These are phyloP conservation scores for Pseudogymnoascus sp. DNA, from an alignment of 2,329 filamentous ascomycete species.

Conservation along the genomic window DNA sequence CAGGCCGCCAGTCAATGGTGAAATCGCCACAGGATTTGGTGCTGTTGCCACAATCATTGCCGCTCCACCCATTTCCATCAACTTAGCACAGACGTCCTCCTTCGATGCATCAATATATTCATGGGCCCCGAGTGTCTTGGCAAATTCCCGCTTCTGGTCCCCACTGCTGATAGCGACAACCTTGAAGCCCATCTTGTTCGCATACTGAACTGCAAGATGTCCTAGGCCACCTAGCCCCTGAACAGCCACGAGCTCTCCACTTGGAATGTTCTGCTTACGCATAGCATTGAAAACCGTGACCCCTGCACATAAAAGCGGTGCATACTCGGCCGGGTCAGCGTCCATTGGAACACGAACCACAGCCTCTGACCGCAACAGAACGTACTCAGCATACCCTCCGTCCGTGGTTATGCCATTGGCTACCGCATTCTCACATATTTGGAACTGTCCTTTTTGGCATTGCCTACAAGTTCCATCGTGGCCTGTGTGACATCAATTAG, in stretches of 20 bases:
- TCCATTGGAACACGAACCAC: conserved; percentile 47
- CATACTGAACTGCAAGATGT: conserved; percentile 71
- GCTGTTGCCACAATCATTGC: too few species aligned
- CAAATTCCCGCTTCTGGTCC: too few species aligned
- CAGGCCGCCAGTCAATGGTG: too few species aligned
- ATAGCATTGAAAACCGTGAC: conserved; percentile 58
- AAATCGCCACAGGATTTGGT: too few species aligned
- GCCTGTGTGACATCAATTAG: too few species aligned
- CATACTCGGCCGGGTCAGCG: conserved; percentile 45
- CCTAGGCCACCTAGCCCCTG: conserved; percentile 72
- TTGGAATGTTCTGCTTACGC: conserved; percentile 45
- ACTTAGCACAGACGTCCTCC: too few species aligned
- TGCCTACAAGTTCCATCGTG: too few species aligned
- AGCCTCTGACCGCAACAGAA: conserved; percentile 52
- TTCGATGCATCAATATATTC: too few species aligned
- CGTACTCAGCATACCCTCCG: conserved; percentile 64
- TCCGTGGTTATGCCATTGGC: conserved; percentile 28
- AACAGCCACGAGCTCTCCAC: conserved; percentile 46
- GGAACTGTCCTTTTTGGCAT: too few species aligned
- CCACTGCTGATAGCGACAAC: conserved; percentile 44
- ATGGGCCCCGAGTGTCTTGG: too few species aligned
- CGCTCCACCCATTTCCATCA: too few species aligned
- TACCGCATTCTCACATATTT: too few species aligned
- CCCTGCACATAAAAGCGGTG: conserved; percentile 57
- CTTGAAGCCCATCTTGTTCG: conserved; percentile 67